phyloP scores from a whole-genome alignment of 331 rosid species.

The Malus hybrid region DNA sequence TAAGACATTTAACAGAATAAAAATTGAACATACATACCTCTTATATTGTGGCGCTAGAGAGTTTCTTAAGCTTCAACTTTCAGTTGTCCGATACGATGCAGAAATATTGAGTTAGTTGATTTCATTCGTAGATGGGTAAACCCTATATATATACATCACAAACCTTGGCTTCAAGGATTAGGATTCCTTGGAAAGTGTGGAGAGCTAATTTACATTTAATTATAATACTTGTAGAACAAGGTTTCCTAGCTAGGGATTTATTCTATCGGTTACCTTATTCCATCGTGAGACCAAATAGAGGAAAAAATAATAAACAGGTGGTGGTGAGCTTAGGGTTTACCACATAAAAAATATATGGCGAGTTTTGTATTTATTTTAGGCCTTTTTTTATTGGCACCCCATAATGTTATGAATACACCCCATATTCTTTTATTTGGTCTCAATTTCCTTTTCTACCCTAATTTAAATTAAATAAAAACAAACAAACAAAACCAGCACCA shows the following conservation, averaged over 20 bases:
- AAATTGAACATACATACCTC: neutral
- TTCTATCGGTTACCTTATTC: neutral
- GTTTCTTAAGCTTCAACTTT: neutral
- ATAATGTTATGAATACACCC: no score
- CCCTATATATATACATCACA: neutral
- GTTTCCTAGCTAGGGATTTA: neutral
- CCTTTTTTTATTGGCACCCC: no score
- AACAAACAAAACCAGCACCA: no score
- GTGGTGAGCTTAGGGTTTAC: neutral
- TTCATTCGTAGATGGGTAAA: neutral
- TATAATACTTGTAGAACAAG: neutral
- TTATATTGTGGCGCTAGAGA: neutral
- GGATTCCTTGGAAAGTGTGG: neutral
- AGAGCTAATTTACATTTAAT: neutral
- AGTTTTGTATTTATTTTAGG: no score
- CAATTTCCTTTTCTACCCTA: no score
- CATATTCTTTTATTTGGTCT: no score
- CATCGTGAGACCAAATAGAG: neutral
- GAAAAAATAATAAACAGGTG: no score
- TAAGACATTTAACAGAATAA: neutral
- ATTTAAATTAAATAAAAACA: no score
- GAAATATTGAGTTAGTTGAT: neutral
- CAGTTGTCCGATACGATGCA: neutral
- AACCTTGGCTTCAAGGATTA: neutral
- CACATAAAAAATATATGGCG: neutral